phyloP scores from a whole-genome alignment of 208 protist genomes.

The Leishmania mexicana region DNA sequence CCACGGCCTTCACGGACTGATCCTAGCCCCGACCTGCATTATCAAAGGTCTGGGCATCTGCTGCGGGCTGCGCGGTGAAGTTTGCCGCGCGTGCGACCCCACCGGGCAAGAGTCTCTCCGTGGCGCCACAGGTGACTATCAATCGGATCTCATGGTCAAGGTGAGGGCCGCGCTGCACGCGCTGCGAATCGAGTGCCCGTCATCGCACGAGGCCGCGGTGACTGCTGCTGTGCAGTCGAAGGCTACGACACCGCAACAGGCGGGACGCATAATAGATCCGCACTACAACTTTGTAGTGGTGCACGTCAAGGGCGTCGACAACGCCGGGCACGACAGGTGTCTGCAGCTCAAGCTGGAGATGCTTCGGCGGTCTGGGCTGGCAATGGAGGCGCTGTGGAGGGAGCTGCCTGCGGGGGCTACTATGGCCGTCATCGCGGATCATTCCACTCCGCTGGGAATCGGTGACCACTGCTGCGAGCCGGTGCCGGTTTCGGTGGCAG shows the following conservation, averaged over 20 bases:
- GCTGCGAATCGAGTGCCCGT: slow-evolving; percentile 36
- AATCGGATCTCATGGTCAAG: slow-evolving; percentile 55
- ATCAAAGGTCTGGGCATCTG: slow-evolving; percentile 68
- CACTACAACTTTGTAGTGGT: slow-evolving; percentile 62
- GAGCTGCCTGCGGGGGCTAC: slow-evolving; percentile 52
- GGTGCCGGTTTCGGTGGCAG: slow-evolving; percentile 65
- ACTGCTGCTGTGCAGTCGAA: neutral
- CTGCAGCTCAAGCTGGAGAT: slow-evolving; percentile 51
- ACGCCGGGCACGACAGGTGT: slow-evolving; percentile 63
- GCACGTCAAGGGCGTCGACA: slow-evolving; percentile 80
- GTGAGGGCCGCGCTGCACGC: slow-evolving; percentile 45
- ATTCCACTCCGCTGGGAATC: slow-evolving; percentile 59
- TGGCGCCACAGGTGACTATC: slow-evolving; percentile 61
- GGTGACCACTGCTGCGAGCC: slow-evolving; percentile 78
- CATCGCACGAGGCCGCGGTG: slow-evolving; percentile 10
- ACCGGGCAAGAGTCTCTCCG: slow-evolving; percentile 19
- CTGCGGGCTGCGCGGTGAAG: slow-evolving; percentile 45
- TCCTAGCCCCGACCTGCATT: slow-evolving; percentile 74
- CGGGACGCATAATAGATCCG: slow-evolving; percentile 10
- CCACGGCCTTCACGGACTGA: slow-evolving; percentile 60
- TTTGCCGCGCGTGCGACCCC: slow-evolving; percentile 21
- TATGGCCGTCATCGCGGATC: slow-evolving; percentile 64
- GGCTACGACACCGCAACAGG: neutral
- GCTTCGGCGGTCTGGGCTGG: slow-evolving; percentile 47
- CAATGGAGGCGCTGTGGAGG: slow-evolving; percentile 52